These are phyloP conservation scores for Populus deltoides DNA, from an alignment of 345 rosid genomes.

Conservation along the genomic window DNA sequence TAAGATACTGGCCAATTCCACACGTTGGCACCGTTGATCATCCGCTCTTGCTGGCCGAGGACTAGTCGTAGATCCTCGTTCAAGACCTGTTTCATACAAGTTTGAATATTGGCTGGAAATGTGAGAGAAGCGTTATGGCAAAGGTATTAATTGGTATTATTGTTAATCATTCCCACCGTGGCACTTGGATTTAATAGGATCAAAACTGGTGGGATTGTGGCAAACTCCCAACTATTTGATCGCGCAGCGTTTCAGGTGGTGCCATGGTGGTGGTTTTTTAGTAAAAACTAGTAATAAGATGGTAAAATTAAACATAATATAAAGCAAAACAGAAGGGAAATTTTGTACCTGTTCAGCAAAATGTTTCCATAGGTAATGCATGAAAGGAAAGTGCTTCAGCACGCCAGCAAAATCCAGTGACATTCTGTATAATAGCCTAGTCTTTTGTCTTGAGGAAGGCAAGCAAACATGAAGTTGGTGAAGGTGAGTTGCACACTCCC, in stretches of 20 bases:
- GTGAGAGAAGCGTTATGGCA: neutral
- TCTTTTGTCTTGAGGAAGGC: constrained; percentile 81
- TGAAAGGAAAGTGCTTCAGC: constrained; percentile 76
- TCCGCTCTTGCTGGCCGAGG: constrained; percentile 89
- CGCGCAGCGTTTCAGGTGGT: neutral
- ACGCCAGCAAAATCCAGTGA: constrained; percentile 92
- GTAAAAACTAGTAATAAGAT: neutral
- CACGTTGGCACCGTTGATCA: constrained; percentile 79
- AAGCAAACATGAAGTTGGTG: constrained; percentile 96
- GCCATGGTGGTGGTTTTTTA: neutral
- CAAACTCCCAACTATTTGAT: neutral
- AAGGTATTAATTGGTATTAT: too few species aligned
- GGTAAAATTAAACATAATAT: neutral
- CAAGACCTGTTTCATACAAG: constrained; percentile 55
- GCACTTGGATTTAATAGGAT: too few species aligned
- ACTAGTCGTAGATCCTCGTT: constrained; percentile 89
- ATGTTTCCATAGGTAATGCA: constrained; percentile 84
- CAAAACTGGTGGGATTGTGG: too few species aligned
- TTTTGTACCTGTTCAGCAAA: constrained; percentile 84
- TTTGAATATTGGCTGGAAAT: neutral
- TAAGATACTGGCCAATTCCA: constrained; percentile 89
- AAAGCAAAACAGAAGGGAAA: neutral
- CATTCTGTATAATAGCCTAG: constrained; percentile 85
- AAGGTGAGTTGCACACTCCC: constrained; percentile 81
- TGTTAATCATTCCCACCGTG: too few species aligned